A percentile compares a stretch with the other conserved stretches of the same genome.
phyloP scores from a whole-genome alignment of 352 stramenopile genomes.

The Phytophthora gonapodyides region DNA sequence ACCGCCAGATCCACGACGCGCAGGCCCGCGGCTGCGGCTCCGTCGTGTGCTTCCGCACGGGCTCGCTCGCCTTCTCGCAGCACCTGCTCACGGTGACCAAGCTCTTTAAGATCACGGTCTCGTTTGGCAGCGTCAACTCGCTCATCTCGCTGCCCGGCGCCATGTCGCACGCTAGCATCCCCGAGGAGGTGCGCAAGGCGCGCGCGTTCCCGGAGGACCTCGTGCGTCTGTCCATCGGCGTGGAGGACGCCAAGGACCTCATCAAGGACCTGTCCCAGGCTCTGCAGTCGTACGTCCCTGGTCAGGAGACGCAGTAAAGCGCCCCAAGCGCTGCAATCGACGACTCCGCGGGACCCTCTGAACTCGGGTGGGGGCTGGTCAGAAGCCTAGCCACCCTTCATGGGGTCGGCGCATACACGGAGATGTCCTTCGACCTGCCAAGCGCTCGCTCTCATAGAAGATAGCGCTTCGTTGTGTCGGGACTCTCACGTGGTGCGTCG shows the following conservation, averaged over 20 bases:
- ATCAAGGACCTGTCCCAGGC: constrained; percentile 93
- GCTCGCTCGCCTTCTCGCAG: constrained; percentile 85
- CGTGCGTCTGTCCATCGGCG: constrained; percentile 94
- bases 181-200: constrained; percentile 89
- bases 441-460: constrained; percentile 24
- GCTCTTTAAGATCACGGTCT: constrained; percentile 95
- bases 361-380: constrained; percentile 36
- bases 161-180: constrained; percentile 97
- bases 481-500: constrained; percentile 26
- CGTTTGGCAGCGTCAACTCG: constrained; percentile 93
- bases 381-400: constrained; percentile 37
- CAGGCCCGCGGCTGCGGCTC: constrained; percentile 86
- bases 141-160: constrained; percentile 91
- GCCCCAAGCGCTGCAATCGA: constrained; percentile 7
- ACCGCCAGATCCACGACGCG: constrained; percentile 85
- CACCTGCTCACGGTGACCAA: constrained; percentile 92
- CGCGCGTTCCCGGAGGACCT: constrained; percentile 94
- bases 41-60: constrained; percentile 92
- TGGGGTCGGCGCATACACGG: constrained; percentile 32
- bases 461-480: constrained; percentile 30
- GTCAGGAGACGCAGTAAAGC: constrained; percentile 23
- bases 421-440: constrained; percentile 5
- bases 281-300: constrained; percentile 78
- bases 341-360: constrained; percentile 34
- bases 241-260: constrained; percentile 95